Evolutionary conservation across 768 basidiomycete species (phyloP), one percentile per base, ranked within the genome.

Genomic region (Daedaleopsis sinensis): DNA sequence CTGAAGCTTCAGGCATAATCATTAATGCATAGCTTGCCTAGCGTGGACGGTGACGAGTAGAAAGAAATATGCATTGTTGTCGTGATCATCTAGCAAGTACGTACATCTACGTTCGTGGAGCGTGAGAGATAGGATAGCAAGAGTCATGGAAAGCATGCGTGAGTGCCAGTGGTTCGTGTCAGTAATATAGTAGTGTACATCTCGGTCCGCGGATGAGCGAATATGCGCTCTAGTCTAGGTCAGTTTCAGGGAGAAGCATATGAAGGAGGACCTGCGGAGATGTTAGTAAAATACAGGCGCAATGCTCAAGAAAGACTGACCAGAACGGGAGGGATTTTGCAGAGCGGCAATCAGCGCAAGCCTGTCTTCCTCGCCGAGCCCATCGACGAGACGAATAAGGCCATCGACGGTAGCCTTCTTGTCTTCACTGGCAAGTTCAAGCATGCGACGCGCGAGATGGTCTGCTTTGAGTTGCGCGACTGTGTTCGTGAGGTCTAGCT

Each of bases 321-420:
- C 87, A 72, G 85, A 83, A 47, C 84, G 82, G 53, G 78, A 71
- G 8, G 81, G 68, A 67, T 75, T 84, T 70, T 89, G 88, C 53
- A 94, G 80, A 42, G 84, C 84, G 44, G 76, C 73, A 39, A 88
- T 79, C 62, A 95, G 70, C 0, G 81, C 74, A 12, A 81, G 75
- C 72, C 84, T 86, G 66, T 94, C 93, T 24, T 93, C 93, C 23
- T 85, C 83, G 0, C 84, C 82, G 61, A 96, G 80, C 39, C 80
- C 81, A 59, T 92, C 88, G n/a, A 88, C 84, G 12, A 94, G 77
- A 52, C 87, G 87, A 52, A 85, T 73, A 59, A 95, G 82, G 38
- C 91, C 87, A 62, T 88, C 86, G 62, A 95, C 73, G 1, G 90
- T 85, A 10, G 86, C 87, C 75, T 91, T 91, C 52, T 87, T 84